Base-by-base conservation (phyloP, 1,284 basidiomycete species). In the Vanrija pseudolonga region DNA sequence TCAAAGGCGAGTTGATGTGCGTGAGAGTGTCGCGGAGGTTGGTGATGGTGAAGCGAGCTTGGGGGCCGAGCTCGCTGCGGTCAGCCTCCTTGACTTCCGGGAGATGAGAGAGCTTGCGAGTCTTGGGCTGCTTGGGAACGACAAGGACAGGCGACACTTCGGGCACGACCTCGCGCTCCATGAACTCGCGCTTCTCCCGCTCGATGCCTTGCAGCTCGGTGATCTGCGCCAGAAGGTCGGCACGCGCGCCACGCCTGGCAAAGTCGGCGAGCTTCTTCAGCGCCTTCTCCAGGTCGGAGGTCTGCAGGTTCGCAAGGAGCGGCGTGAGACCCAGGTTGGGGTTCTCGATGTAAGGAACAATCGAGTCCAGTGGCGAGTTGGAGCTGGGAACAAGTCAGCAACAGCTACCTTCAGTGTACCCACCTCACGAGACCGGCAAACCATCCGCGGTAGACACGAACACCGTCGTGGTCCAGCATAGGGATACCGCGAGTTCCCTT, bases 11-110 rank as follows among this genome's bases (percentile, higher is more conserved):
- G 2, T 80, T 75, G 11, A 90, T 81, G 38, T 83, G 77, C 0
- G 82, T 78, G 3, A 93, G 81, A 61, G 56, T 82, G 79, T 45
- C 86, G 81, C 60, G 90, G 78, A 63, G 84, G 83, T 53, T 84
- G 76, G 53, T 88, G 78, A 76, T 91, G 85, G 78, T 62, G 62
- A 74, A 76, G 28, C 75, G 68, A n/a, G 71, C 60, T 42, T 61
- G 44, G 15, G 46, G 24, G 22, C 42, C 19, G 14, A 32, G 32
- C 11, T 6, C 7, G 32, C 32, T 32, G 14, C 4, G 32, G 36
- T 44, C 42, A 24, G 19, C 36, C 51, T 46, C 52, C 49, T 43
- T 54, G 47, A 46, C 23, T 4, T 38, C 12, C 14, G 45, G 53
- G 39, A 36, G 48, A 45, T 39, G 50, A 49, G 45, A 56, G 39